Conservation (phyloP, 2,329 filamentous ascomycete genomes). For the Fusarium veterinarium region DNA sequence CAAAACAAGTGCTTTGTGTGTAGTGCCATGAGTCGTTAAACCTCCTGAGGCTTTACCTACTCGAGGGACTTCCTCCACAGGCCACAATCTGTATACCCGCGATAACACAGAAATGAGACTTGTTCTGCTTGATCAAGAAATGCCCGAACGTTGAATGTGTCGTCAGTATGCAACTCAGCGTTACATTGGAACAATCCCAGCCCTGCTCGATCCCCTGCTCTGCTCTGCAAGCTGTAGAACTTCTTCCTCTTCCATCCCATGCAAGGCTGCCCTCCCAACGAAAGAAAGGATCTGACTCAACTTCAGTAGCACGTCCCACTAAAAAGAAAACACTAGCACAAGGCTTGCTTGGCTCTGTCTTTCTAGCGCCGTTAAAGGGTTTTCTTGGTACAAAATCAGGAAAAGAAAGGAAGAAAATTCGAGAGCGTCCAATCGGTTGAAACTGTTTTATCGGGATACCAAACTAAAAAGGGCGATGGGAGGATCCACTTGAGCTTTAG, state of each 20-base stretch:
- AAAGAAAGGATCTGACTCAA: neutral
- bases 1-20: constrained; percentile 17
- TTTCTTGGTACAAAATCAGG: neutral
- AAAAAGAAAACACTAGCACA: neutral
- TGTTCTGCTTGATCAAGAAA: constrained; percentile 18
- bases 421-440: constrained; percentile 23
- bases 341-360: neutral
- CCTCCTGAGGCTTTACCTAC: constrained; percentile 1
- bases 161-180: constrained; percentile 37
- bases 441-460: constrained; percentile 10
- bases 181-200: constrained; percentile 16
- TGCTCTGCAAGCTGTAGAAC: constrained; percentile 6
- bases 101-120: constrained; percentile 3
- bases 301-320: neutral
- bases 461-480: neutral
- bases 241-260: neutral
- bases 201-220: constrained; percentile 22
- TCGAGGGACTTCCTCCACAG: neutral
- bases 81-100: neutral
- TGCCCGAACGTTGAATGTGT: constrained; percentile 20
- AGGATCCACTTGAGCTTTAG: constrained; percentile 19
- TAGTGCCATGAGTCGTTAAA: constrained; percentile 21
- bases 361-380: neutral
- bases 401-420: neutral
- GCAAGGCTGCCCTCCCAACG: constrained; percentile 30